Conservation (phyloP, 352 stramenopile species). For the Peronospora belbahrii region DNA sequence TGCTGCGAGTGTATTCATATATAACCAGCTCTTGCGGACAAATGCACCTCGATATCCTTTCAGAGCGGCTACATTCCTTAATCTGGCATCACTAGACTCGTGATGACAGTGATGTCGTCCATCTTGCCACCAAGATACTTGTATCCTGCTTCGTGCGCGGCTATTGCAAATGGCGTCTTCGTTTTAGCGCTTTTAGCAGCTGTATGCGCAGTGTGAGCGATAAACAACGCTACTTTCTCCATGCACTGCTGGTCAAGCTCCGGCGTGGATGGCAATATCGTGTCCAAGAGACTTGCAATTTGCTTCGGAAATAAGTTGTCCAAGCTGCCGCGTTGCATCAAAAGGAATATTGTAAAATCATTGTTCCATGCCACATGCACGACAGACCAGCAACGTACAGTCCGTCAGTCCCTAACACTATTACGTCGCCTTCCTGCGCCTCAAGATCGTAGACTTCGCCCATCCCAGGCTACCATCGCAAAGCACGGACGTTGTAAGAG, state of each 20-base stretch:
- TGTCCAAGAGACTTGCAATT: constrained; percentile 66
- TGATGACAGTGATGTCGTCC: constrained; percentile 88
- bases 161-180: constrained; percentile 67
- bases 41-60: neutral
- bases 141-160: constrained; percentile 65
- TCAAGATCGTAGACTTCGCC: constrained; percentile 82
- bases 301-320: constrained; percentile 92
- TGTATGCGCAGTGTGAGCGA: constrained; percentile 78
- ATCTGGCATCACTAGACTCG: constrained; percentile 48
- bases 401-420: constrained; percentile 92
- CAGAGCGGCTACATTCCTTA: constrained; percentile 1
- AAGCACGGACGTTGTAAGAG: constrained; percentile 7
- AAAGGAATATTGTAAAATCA: neutral
- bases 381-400: constrained; percentile 44
- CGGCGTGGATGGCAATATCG: constrained; percentile 43
- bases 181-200: constrained; percentile 61
- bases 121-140: constrained; percentile 84
- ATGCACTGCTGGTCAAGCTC: constrained; percentile 51
- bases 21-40: constrained; percentile 7
- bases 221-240: constrained; percentile 70
- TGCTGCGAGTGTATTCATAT: constrained; percentile 5
- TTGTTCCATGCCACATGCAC: neutral
- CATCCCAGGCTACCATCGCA: constrained; percentile 67
- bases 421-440: constrained; percentile 83
- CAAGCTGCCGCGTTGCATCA: constrained; percentile 49